Conservation (phyloP, 345 rosid genomes). For the Microcos paniculata region DNA sequence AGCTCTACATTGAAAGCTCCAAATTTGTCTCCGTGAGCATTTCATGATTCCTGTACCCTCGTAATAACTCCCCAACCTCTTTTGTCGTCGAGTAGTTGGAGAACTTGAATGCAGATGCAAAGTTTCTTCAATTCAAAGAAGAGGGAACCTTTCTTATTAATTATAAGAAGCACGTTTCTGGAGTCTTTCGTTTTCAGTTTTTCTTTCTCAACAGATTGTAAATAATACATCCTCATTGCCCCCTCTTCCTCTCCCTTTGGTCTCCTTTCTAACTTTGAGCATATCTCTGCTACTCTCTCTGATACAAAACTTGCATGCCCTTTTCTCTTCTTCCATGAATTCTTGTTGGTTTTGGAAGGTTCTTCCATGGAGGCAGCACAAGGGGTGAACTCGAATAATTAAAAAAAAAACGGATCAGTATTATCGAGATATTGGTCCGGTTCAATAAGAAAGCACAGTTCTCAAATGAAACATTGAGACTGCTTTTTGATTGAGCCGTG, state of each 20-base stretch:
- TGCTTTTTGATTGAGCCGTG: conserved; percentile 66
- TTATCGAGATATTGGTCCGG: conserved; percentile 65
- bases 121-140: conserved; percentile 31
- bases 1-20: conserved; percentile 18
- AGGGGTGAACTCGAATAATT: no score
- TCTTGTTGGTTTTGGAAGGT: background rate
- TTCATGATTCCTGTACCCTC: conserved; percentile 36
- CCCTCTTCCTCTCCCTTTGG: background rate
- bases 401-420: background rate
- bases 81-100: conserved; percentile 42
- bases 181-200: background rate
- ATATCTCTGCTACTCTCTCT: background rate
- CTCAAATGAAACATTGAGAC: conserved; percentile 27
- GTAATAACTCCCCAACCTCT: conserved; percentile 41
- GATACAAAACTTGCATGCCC: background rate
- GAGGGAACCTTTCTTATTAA: background rate
- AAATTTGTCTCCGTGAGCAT: conserved; percentile 29
- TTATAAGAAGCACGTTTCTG: background rate
- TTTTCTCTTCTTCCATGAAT: background rate
- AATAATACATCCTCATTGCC: background rate
- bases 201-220: background rate
- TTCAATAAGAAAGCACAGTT: conserved; percentile 56
- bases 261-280: background rate
- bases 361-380: no score
- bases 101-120: conserved; percentile 28